Percentiles rank a stretch among this genome's conserved stretches.
These are phyloP conservation scores for Kwoniella sp. DNA, from an alignment of 768 basidiomycete species.

Conservation along the genomic window DNA sequence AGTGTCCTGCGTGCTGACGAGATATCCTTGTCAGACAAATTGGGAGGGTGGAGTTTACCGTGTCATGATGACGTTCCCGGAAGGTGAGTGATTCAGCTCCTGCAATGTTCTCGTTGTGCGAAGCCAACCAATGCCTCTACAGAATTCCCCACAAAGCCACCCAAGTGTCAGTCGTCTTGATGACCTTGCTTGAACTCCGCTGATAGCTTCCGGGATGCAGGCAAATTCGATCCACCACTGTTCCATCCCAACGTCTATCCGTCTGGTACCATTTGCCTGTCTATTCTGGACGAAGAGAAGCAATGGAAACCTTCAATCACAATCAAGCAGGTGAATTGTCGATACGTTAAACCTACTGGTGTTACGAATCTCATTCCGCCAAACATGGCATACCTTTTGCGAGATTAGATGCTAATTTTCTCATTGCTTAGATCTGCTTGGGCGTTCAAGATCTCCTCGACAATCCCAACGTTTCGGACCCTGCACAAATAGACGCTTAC, in stretches of 20 bases:
- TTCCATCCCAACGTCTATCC: slow-evolving; percentile 99
- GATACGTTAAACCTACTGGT: too few species aligned
- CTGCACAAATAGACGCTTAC: slow-evolving; percentile 97
- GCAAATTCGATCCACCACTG: slow-evolving; percentile 91
- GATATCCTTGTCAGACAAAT: slow-evolving; percentile 62
- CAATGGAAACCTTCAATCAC: slow-evolving; percentile 99
- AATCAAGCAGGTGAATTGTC: slow-evolving; percentile 80
- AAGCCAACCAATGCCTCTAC: not conserved
- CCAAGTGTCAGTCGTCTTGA: slow-evolving; percentile 39
- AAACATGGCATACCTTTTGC: not conserved
- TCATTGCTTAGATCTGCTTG: slow-evolving; percentile 67
- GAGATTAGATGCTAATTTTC: not conserved
- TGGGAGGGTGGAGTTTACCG: slow-evolving; percentile 98
- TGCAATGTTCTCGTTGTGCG: not conserved
- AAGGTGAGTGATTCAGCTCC: slow-evolving; percentile 58
- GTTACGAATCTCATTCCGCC: not conserved
- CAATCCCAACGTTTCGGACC: slow-evolving; percentile 94
- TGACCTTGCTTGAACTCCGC: too few species aligned
- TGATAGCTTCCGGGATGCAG: slow-evolving; percentile 52
- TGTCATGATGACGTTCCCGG: slow-evolving; percentile 89
- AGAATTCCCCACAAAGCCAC: slow-evolving; percentile 50
- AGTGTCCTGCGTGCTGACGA: slow-evolving; percentile 10
- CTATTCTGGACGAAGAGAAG: slow-evolving; percentile 97
- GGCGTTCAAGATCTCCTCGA: slow-evolving; percentile 94
- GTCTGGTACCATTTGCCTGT: slow-evolving; percentile 95